Base-by-base conservation (phyloP, 768 basidiomycete genomes). In the Chalciporus sphaerocephalus region DNA sequence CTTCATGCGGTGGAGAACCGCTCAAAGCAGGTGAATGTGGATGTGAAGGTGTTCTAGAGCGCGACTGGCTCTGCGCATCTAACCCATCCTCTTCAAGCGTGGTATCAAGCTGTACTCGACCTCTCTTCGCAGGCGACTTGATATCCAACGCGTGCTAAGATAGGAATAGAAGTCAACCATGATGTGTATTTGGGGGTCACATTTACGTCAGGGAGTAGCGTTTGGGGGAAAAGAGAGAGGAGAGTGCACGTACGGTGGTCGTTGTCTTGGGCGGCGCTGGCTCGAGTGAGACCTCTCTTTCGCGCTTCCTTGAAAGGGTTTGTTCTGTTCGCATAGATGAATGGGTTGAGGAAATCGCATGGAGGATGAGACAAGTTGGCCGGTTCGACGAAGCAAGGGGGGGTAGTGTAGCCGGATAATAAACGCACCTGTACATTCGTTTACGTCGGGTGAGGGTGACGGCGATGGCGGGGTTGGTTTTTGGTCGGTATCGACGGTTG, bases 281-380 rank as follows among this genome's bases (percentile, higher is more conserved):
- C 63, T 91, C 87, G 25, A 85, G 65, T 21, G 87, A 91, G 18
- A 83, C 79, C 64, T 89, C 87, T 27, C 87, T 73, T 64, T 87
- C 86, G 52, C 87, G 75, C 65, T 91, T 91, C 62, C 76, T 76
- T 18, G 85, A 80, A 37, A 71, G 62, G 50, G 71, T 79, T 54
- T 72, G 62, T 41, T 70, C 69, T 69, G 57, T 45, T 43, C 43
- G 50, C 42, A 43, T 21, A 16, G 27, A 30, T 33, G 44, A 22
- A 42, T 42, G 36, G 16, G 44, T 49, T 50, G 30, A 42, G n/a
- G 30, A 32, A 56, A 65, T 58, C 57, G 49, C 50, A 47, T 40
- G 46, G 3, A 55, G 38, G 54, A 51, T 60, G 43, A 58, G 56
- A 52, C 43, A 59, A 54, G 50, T 47, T 36, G 27, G 22, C 55